Conservation (phyloP, 345 rosid species). For the Rhodomyrtus tomentosa region DNA sequence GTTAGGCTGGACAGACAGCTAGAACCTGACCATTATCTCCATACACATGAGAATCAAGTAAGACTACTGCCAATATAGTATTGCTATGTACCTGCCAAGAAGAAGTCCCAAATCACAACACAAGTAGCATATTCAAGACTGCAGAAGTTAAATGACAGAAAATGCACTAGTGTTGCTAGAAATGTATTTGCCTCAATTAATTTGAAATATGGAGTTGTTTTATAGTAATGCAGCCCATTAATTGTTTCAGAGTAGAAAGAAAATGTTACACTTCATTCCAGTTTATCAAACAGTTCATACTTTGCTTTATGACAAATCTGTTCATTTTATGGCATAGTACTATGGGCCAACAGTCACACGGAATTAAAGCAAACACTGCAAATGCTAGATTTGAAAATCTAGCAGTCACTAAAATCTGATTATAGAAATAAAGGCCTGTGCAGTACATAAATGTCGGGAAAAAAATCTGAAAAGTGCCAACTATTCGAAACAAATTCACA, state of each 20-base stretch:
- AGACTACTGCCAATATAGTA: slow-evolving; percentile 9
- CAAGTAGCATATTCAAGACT: background rate
- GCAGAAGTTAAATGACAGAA: background rate
- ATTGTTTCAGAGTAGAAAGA: background rate
- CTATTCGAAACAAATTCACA: background rate
- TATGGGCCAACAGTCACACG: background rate
- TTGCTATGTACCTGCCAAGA: slow-evolving; percentile 23
- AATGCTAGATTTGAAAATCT: background rate
- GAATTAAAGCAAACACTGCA: background rate
- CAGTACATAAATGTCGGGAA: background rate
- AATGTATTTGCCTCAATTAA: background rate
- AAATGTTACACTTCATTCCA: background rate
- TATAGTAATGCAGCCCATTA: background rate
- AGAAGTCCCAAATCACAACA: background rate
- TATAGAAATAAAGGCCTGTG: background rate
- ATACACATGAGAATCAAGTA: slow-evolving; percentile 3
- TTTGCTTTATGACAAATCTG: background rate
- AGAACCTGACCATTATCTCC: slow-evolving; percentile 2
- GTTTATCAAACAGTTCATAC: background rate
- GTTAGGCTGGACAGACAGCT: slow-evolving; percentile 11
- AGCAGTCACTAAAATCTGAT: background rate
- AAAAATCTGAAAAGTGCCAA: background rate
- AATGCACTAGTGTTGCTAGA: background rate
- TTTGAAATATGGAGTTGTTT: background rate
- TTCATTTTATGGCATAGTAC: background rate